Conservation (phyloP, 2,329 filamentous ascomycete species). For the Dothideomycetidae sp. region DNA sequence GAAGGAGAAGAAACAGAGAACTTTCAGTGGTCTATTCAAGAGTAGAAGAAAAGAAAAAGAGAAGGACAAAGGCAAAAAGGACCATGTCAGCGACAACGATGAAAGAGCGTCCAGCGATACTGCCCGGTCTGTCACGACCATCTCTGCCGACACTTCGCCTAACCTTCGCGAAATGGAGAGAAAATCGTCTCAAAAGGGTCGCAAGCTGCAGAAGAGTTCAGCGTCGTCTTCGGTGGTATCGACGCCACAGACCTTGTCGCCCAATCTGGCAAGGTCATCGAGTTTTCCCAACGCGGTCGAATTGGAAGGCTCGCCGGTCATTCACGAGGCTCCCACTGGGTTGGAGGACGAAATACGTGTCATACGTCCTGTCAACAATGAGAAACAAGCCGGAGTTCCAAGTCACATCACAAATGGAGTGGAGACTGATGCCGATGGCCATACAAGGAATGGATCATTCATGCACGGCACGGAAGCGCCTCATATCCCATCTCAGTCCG, state of each 20-base stretch:
- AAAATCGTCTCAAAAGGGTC: constrained; percentile 7
- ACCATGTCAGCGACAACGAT: constrained; percentile 14
- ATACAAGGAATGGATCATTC: constrained; percentile 41
- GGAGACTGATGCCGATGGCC: constrained; percentile 47
- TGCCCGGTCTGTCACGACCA: background rate
- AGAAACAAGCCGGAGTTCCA: too few relatives aligned
- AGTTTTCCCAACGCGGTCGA: constrained; percentile 22
- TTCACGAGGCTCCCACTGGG: constrained; percentile 29
- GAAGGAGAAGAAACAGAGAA: constrained; percentile 55
- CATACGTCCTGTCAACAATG: background rate
- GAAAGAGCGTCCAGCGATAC: constrained; percentile 21
- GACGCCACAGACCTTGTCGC: constrained; percentile 3
- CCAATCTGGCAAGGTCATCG: constrained; percentile 5
- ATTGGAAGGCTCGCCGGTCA: constrained; percentile 24
- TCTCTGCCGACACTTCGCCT: background rate
- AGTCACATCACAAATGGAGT: constrained; percentile 15
- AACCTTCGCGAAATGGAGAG: constrained; percentile 8
- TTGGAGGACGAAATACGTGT: constrained; percentile 24
- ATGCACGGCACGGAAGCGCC: constrained; percentile 26
- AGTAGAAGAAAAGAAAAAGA: constrained; percentile 53
- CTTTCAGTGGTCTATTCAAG: constrained; percentile 57
- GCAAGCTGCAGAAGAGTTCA: constrained; percentile 16
- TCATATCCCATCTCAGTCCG: constrained; percentile 19
- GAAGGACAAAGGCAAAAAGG: constrained; percentile 31
- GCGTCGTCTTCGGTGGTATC: constrained; percentile 6